Percentiles rank a stretch among this genome's conserved stretches.
Conservation (phyloP, 2,329 filamentous ascomycete species). For the Ilyonectria robusta region DNA sequence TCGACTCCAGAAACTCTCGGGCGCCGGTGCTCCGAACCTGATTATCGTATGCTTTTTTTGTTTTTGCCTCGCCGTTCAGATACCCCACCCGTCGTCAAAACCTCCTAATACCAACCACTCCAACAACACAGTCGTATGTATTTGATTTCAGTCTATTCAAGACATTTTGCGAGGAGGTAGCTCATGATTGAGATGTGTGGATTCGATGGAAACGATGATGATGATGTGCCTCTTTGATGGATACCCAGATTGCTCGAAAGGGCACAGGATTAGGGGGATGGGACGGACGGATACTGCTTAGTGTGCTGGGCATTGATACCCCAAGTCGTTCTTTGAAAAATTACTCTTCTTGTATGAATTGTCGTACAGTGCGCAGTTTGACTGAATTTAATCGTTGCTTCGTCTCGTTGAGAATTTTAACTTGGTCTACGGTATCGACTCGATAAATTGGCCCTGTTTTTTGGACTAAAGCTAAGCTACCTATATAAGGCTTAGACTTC, state of each 20-base stretch:
- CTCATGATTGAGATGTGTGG: conserved; percentile 8
- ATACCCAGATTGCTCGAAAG: conserved; percentile 40
- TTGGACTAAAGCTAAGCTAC: too few relatives aligned
- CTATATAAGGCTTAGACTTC: too few relatives aligned
- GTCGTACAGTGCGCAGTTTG: neutral
- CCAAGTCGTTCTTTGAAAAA: conserved; percentile 36
- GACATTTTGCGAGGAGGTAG: conserved; percentile 9
- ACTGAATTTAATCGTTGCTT: neutral
- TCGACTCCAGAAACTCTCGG: conserved; percentile 17
- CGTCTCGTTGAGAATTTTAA: too few relatives aligned
- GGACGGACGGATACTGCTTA: neutral
- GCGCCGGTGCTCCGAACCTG: conserved; percentile 11
- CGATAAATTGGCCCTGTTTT: too few relatives aligned
- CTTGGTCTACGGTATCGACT: too few relatives aligned
- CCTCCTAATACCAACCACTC: conserved; percentile 9
- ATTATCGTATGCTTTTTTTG: conserved; percentile 14
- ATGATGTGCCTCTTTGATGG: conserved; percentile 22
- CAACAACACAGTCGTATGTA: conserved; percentile 14
- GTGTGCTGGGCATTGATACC: conserved; percentile 36
- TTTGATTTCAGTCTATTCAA: conserved; percentile 7
- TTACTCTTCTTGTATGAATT: conserved; percentile 11
- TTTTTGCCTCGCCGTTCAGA: conserved; percentile 22
- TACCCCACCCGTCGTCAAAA: conserved; percentile 15
- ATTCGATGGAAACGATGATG: conserved; percentile 21
- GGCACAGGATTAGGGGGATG: conserved; percentile 22